Base-by-base conservation (phyloP, 495 filamentous ascomycete species). In the Sabuloglossum arenarium region DNA sequence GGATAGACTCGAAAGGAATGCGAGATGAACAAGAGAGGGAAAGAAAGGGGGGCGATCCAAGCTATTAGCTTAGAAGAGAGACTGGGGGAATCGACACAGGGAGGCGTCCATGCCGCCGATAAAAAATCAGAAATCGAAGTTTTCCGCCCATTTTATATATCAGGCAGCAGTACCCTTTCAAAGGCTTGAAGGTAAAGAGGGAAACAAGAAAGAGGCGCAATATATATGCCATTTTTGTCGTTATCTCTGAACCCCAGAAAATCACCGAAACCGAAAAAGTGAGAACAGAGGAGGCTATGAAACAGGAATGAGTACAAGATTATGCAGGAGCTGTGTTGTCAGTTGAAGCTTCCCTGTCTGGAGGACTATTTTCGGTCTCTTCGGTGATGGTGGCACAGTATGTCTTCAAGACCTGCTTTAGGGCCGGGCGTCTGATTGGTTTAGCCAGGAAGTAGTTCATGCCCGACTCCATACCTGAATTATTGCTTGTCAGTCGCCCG, bases 341-440 rank as follows among this genome's bases (percentile, higher is more conserved):
- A 23, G 24, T 29, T 11, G 11, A 6, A 51, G 24, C 25, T 2
- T 39, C 34, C 16, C 14, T 49, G 10, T 14, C 47, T 19, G 47
- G 23, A 29, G 47, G 29, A 21, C 57, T 32, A 1, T 53, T 56
- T 55, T 68, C 62, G 34, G 39, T 57, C 55, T 73, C 70, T 42
- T 70, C 63, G 0, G 71, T 71, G 46, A 80, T 81, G 0, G 79
- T 76, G 19, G 75, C 64, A 55, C 74, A 76, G 61, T 79, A 83
- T 31, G 73, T 75, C 65, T 79, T 85, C 0, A 96, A 70, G 1
- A 96, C 88, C 59, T 87, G 79, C 66, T 91, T 94, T 49, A 96
- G 71, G 23, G 83, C 82, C 5, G 84, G 85, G 25, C 88, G 72
- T 46, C 84, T 74, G 57, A 96, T 93, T 1, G 89, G 89, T 70